Evolutionary conservation across 2,329 filamentous ascomycete genomes (phyloP), one percentile per base, ranked within the genome.

Genomic region (Raffaelea deltoideospora): DNA sequence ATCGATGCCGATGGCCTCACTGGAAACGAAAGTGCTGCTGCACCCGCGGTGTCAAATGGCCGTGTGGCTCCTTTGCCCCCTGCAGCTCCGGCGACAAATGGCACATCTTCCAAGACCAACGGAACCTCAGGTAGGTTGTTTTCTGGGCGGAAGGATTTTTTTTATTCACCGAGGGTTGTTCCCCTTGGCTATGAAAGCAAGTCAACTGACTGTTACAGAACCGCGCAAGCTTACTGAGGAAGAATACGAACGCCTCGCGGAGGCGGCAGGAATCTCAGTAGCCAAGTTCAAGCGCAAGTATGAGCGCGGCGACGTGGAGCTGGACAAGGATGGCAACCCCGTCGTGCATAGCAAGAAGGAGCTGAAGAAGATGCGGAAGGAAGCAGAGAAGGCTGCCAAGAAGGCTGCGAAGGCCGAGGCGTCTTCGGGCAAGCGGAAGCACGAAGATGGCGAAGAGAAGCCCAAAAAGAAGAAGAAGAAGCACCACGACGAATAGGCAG

Each of bases 1-100:
- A 70, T 75, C 34, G 87, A 96, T 53, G 90, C 85, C 37, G 90
- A 98, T 58, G 88, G 86, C 44, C 64, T 95, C 35, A 67, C 67
- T 41, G 74, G 72, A 33, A 72, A 83, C 48, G 78, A 79, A 47
- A 67, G 72, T 13, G 69, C 77, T 28, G 67, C 65, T 18, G 33
- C 23, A n/a, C n/a, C n/a, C n/a, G n/a, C n/a, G n/a, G n/a, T n/a
- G n/a, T n/a, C n/a, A n/a, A n/a, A n/a, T n/a, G n/a, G n/a, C n/a
- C n/a, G n/a, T n/a, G n/a, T n/a, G n/a, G n/a, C n/a, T n/a, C n/a
- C n/a, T n/a, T n/a, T n/a, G n/a, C n/a, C n/a, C n/a, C n/a, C n/a
- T n/a, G n/a, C n/a, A n/a, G n/a, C n/a, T n/a, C n/a, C n/a, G 9
- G 17, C 37, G 5, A 14, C 26, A 15, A 39, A 43, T n/a, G 39